These are phyloP conservation scores for Candida insectorum DNA, from an alignment of 805 yeast species.

Conservation along the genomic window DNA sequence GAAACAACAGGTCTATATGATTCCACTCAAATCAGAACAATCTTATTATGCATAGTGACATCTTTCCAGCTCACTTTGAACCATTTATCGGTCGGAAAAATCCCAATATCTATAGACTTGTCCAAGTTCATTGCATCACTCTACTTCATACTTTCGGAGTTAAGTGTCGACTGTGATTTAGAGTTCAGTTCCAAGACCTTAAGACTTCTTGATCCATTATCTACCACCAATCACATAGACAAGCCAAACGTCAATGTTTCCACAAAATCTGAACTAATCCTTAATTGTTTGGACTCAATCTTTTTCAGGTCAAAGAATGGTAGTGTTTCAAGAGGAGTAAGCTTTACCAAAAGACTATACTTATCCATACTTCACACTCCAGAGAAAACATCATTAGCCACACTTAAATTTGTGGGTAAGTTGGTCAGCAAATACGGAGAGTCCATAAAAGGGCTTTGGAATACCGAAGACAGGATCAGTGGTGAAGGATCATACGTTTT, in stretches of 20 bases:
- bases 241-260: conserved; percentile 81
- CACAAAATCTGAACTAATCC: conserved; percentile 80
- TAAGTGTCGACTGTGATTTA: conserved; percentile 76
- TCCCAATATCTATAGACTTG: conserved; percentile 66
- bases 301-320: conserved; percentile 77
- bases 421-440: conserved; percentile 65
- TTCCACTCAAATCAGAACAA: conserved; percentile 58
- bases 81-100: conserved; percentile 55
- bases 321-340: conserved; percentile 62
- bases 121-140: conserved; percentile 75
- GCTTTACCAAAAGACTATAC: conserved; percentile 80
- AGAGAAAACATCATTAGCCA: conserved; percentile 80
- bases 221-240: conserved; percentile 29
- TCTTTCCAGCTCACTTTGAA: conserved; percentile 83
- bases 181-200: conserved; percentile 82
- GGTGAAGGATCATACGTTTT: conserved; percentile 65
- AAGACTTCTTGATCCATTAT: conserved; percentile 75
- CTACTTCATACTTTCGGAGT: conserved; percentile 62
- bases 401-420: conserved; percentile 74
- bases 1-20: conserved; percentile 29
- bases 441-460: conserved; percentile 69
- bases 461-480: conserved; percentile 83
- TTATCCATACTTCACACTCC: conserved; percentile 71
- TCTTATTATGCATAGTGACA: conserved; percentile 79
- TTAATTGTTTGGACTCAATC: conserved; percentile 73